These are phyloP conservation scores for Tagetes erecta DNA, from an alignment of 129 eudicot genomes.

Conservation along the genomic window DNA sequence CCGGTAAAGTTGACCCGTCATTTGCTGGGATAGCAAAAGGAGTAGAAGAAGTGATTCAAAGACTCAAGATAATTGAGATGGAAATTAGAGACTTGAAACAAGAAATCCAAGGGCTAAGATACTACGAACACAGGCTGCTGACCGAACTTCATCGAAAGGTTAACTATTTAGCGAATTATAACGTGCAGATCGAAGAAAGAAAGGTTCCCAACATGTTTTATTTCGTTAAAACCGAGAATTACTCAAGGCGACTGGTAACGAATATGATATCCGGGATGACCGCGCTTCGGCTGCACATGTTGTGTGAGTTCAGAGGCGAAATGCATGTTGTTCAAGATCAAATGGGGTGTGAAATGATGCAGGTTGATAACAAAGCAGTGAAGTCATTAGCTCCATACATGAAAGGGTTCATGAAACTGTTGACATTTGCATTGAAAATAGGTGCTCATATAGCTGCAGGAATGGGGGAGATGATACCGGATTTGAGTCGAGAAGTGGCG, in stretches of 20 bases:
- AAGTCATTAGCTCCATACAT: slow-evolving; percentile 73
- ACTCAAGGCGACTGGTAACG: slow-evolving; percentile 76
- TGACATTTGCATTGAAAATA: slow-evolving; percentile 89
- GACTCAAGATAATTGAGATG: slow-evolving; percentile 79
- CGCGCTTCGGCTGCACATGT: slow-evolving; percentile 79
- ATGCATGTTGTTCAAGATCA: slow-evolving; percentile 94
- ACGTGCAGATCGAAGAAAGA: slow-evolving; percentile 73
- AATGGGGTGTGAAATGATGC: slow-evolving; percentile 86
- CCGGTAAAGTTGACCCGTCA: slow-evolving; percentile 63
- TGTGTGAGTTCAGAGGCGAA: slow-evolving; percentile 76
- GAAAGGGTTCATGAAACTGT: slow-evolving; percentile 80
- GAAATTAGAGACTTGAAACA: slow-evolving; percentile 86
- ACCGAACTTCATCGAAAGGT: slow-evolving; percentile 76
- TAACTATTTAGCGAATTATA: slow-evolving; percentile 70
- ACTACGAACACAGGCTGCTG: slow-evolving; percentile 79
- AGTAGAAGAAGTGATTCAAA: slow-evolving; percentile 76
- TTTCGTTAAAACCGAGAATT: slow-evolving; percentile 73
- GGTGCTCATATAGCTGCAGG: slow-evolving; percentile 95
- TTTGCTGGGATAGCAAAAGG: slow-evolving; percentile 91
- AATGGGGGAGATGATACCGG: slow-evolving; percentile 94
- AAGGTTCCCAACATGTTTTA: slow-evolving; percentile 94
- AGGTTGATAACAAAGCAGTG: slow-evolving; percentile 69
- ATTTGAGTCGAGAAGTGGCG: slow-evolving; percentile 81
- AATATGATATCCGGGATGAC: slow-evolving; percentile 74
- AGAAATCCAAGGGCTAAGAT: slow-evolving; percentile 93